These are phyloP conservation scores for Penicillium simplicissimum DNA, from an alignment of 495 filamentous ascomycete species.

Conservation along the genomic window DNA sequence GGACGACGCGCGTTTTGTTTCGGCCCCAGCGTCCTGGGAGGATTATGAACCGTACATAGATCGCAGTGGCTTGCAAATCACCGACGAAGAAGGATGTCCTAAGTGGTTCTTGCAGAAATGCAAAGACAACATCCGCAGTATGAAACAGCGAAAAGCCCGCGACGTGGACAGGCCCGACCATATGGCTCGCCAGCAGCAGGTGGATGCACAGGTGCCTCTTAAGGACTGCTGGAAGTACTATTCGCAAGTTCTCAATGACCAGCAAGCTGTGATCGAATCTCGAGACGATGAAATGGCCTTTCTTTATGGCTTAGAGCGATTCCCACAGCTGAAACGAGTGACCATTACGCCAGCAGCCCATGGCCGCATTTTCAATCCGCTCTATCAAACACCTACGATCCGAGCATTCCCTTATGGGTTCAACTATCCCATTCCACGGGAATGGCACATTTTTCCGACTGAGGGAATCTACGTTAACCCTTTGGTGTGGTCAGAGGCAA, in stretches of 20 bases:
- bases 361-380: too few species aligned
- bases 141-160: too few species aligned
- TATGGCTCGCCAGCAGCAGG: constrained; percentile 11
- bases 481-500: constrained; percentile 12
- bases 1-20: constrained; percentile 28
- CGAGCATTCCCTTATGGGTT: too few species aligned
- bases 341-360: too few species aligned
- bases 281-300: not conserved
- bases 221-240: constrained; percentile 26
- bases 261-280: constrained; percentile 21
- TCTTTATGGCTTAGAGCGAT: too few species aligned
- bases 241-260: constrained; percentile 20
- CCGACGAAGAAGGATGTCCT: constrained; percentile 14
- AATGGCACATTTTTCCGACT: not conserved
- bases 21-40: constrained; percentile 5
- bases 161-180: constrained; percentile 8
- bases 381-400: too few species aligned
- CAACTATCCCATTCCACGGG: too few species aligned
- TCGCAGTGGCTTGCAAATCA: constrained; percentile 1
- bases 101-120: constrained; percentile 16
- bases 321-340: too few species aligned
- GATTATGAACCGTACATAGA: constrained; percentile 7
- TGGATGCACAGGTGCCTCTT: constrained; percentile 13
- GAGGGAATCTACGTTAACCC: constrained; percentile 6
- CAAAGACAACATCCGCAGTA: constrained; percentile 8